Conservation (phyloP, 2,329 filamentous ascomycete genomes). For the Fusarium virguliforme region DNA sequence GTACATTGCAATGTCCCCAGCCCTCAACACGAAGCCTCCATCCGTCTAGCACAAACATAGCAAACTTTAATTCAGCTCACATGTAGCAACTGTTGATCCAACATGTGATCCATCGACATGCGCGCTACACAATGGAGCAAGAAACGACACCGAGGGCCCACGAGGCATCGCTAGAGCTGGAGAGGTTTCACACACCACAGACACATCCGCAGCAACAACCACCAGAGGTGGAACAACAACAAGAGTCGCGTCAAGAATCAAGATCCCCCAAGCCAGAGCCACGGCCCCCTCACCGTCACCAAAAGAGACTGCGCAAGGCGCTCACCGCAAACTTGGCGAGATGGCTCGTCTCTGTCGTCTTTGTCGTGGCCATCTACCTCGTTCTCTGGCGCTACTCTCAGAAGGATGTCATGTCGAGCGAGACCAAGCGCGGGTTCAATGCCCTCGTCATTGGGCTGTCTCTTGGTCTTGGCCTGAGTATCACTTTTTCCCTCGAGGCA, state of each 20-base stretch:
- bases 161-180: slow-evolving; percentile 18
- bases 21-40: not conserved
- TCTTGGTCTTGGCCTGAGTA: slow-evolving; percentile 55
- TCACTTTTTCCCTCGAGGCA: slow-evolving; percentile 61
- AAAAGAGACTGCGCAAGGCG: slow-evolving; percentile 30
- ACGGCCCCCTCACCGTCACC: not conserved
- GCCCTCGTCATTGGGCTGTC: slow-evolving; percentile 62
- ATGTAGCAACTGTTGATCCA: not conserved
- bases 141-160: not conserved
- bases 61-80: slow-evolving; percentile 30
- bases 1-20: too few species aligned
- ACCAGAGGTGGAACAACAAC: slow-evolving; percentile 29
- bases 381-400: slow-evolving; percentile 41
- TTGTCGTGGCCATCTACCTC: slow-evolving; percentile 39
- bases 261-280: slow-evolving; percentile 12
- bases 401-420: slow-evolving; percentile 36
- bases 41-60: not conserved
- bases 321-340: slow-evolving; percentile 32
- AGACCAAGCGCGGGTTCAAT: slow-evolving; percentile 61
- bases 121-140: not conserved
- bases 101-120: not conserved
- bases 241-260: slow-evolving; percentile 23
- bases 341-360: slow-evolving; percentile 39
- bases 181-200: slow-evolving; percentile 20
- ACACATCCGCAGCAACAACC: not conserved